Evolutionary conservation across 352 stramenopile genomes (phyloP), one percentile per base, ranked within the genome.

Genomic region (Phytophthora agathidicida): DNA sequence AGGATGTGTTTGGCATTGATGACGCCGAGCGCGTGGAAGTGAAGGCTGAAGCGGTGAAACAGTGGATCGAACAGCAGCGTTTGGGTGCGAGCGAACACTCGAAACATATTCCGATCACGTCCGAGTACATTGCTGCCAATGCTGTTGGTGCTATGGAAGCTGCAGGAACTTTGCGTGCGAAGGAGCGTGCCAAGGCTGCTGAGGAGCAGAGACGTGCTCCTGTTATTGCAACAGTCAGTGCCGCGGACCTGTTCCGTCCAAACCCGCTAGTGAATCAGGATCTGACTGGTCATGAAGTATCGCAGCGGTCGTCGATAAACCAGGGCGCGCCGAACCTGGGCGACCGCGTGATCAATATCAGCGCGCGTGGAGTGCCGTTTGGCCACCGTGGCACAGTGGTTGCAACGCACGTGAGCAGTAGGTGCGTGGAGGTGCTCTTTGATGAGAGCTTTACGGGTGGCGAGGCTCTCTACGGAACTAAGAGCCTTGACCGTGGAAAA

Each of bases 351-450:
- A 97, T 98, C 28, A 99, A 99, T 71, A 88, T 99, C 22, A 96
- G 82, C 39, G 94, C 89, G 3, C 91, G 86, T 49, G 95, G 92
- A 33, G 94, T 99, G 20, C 97, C 98, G 5, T 98, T 99, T 68
- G 97, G 97, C 16, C 84, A 97, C 19, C 87, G 95, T 55, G 98
- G 97, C n/a, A 99, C 96, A 16, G 96, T 99, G 43, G 93, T 99
- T 52, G 94, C 93, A 5, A 98, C 97, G 13, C 97, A 99, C 69
- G 84, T 98, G 57, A 91, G 86, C 49, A 98, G 89, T 52, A 94
- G 90, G 45, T 99, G 95, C 65, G 97, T 99, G 10, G 98, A 99
- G 68, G 94, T 99, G 26, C 86, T 99, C 4, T 98, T 99, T 56
- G 89, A 96, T 58, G 77, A 93, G 70, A 93, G 97, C 37, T 99